Evolutionary conservation across 192 early-diverging fungal genomes (phyloP), one percentile per base, ranked within the genome.

Genomic region (Pilaira anomala): DNA sequence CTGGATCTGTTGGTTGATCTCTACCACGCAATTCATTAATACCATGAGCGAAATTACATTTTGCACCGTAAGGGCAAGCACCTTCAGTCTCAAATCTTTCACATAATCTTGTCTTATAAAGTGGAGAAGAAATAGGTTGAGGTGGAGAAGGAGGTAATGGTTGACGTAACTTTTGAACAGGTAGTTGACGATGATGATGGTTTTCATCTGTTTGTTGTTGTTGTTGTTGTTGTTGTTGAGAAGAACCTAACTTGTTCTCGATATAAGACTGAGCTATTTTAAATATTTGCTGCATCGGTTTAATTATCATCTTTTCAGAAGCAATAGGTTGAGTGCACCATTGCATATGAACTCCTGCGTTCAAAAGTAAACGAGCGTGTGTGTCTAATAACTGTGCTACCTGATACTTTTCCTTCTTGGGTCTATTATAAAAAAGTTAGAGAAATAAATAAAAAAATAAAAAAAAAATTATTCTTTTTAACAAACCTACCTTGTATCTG

Each of bases 91-190:
- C 88, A 63, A 86, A 93, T 50, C 91, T 71, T 55, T 93, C 92
- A 73, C 93, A 95, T 2, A 95, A 77, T 59, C 87, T 79, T 3
- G 93, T 95, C 67, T 93, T 95, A 79, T 91, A 95, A 46, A 91
- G 85, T 36, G 89, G 90, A 68, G 87, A 91, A 65, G 88, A 12
- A 1, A 13, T 1, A 1, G 18, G 16, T 8, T 40, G 39, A 40
- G 39, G 39, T n/a, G n/a, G n/a, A n/a, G n/a, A n/a, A n/a, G n/a
- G n/a, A n/a, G n/a, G n/a, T n/a, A n/a, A n/a, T n/a, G n/a, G n/a
- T n/a, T n/a, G n/a, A n/a, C n/a, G n/a, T n/a, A n/a, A n/a, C n/a
- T n/a, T n/a, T 36, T 36, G 33, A 36, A 36, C 33, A 36, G 33
- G 33, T n/a, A n/a, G n/a, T n/a, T n/a, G n/a, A n/a, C n/a, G n/a